A percentile compares a stretch with the other conserved stretches of the same genome.
Evolutionary conservation across 495 filamentous ascomycete species (phyloP).

Genomic region (Evernia prunastri): DNA sequence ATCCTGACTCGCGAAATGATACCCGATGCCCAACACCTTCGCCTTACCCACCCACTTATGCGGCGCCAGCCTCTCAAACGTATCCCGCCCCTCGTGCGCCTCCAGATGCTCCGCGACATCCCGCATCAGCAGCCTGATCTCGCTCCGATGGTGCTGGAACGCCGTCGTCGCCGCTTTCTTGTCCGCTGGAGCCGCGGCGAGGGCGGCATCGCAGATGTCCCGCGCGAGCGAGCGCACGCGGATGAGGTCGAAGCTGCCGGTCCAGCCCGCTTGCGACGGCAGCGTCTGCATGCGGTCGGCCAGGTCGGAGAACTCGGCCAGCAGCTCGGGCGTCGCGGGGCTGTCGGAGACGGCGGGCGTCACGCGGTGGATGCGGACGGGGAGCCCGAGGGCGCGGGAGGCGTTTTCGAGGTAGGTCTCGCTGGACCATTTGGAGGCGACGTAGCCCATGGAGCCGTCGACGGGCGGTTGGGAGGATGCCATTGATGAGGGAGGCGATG

Average conservation of each 20-base stretch:
- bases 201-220: background rate
- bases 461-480: slow-evolving; percentile 13
- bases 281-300: background rate
- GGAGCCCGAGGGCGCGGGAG: background rate
- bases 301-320: background rate
- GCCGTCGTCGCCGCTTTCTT: background rate
- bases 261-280: background rate
- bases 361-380: background rate
- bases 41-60: background rate
- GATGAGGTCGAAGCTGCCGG: background rate
- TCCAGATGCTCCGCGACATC: background rate
- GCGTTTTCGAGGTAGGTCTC: slow-evolving; percentile 36
- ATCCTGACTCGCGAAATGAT: slow-evolving; percentile 1
- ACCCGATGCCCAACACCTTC: background rate
- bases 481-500: slow-evolving; percentile 6
- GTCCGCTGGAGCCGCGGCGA: background rate
- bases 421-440: slow-evolving; percentile 42
- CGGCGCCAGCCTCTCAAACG: background rate
- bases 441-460: slow-evolving; percentile 39
- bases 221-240: background rate
- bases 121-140: background rate
- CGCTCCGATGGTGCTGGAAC: background rate
- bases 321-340: background rate
- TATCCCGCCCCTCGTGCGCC: background rate
- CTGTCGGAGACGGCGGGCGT: background rate